Evolutionary conservation across 176 grass and related monocot species (phyloP), one percentile per base, ranked within the genome.

Genomic region (Aegilops umbellulata): DNA sequence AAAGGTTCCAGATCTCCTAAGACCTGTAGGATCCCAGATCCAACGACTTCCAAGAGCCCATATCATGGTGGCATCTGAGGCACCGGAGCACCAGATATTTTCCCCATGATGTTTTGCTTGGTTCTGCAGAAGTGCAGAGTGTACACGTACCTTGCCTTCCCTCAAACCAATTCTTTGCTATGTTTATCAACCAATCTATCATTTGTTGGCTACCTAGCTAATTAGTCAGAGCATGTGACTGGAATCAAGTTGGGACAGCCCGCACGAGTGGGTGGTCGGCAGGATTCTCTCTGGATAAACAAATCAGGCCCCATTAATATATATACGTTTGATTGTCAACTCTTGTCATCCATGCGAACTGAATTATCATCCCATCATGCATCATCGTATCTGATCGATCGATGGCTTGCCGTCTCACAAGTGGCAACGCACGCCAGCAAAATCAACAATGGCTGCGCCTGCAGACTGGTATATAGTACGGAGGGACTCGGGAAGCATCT

Each of bases 401-500:
- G 53, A 57, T 57, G 7, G 53, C 17, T 1, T 57, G 19, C 17
- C 4, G 2, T 20, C 0, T 2, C 51, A 57, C 51, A 57, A 8
- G 17, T 22, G 51, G 17, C 51, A 57, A 3, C 51, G 17, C 51
- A 20, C 51, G 51, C 51, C n/a, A 55, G 2, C 46, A 20, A 19
- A 55, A 19, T 55, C 51, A 17, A 53, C 49, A 53, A 19, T 53
- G 49, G 41, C 41, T 12, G 41, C 41, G 41, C 41, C 41, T 42
- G 46, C 46, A 4, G 13, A 12, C 46, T 14, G 44, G 6, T 51
- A 51, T n/a, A n/a, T n/a, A n/a, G n/a, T n/a, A n/a, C n/a, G n/a
- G n/a, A n/a, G n/a, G 46, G 14, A 16, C 46, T 13, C 41, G 11
- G 41, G 87, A 78, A 89, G 75, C 81, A 89, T 34, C 32, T 79